phyloP scores from a whole-genome alignment of 768 basidiomycete genomes.

The Clavaria fumosa region DNA sequence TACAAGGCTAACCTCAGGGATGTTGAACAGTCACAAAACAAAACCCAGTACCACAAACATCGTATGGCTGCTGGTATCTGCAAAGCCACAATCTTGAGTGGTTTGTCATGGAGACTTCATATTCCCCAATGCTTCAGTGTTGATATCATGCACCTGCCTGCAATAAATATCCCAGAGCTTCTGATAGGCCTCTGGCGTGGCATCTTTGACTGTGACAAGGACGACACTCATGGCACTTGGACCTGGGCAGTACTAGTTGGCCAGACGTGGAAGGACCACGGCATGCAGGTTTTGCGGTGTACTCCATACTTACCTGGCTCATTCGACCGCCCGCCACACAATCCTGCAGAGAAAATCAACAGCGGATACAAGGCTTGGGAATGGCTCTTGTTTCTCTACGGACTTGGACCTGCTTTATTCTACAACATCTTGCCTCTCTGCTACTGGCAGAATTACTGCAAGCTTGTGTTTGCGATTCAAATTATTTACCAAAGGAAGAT shows the following conservation, averaged over 20 bases:
- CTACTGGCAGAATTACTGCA: slow-evolving; percentile 6
- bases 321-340: slow-evolving; percentile 16
- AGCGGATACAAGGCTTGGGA: slow-evolving; percentile 27
- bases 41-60: slow-evolving; percentile 12
- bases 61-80: slow-evolving; percentile 19
- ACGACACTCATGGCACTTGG: slow-evolving; percentile 17
- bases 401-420: slow-evolving; percentile 8
- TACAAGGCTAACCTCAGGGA: background rate
- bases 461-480: slow-evolving; percentile 3
- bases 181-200: slow-evolving; percentile 13
- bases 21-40: slow-evolving; percentile 16
- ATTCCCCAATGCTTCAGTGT: slow-evolving; percentile 15
- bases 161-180: slow-evolving; percentile 16
- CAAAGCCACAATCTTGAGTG: slow-evolving; percentile 19
- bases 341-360: slow-evolving; percentile 20
- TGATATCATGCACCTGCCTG: slow-evolving; percentile 21
- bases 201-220: slow-evolving; percentile 10
- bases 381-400: slow-evolving; percentile 19
- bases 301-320: slow-evolving; percentile 5
- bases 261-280: slow-evolving; percentile 11
- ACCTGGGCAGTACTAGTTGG: slow-evolving; percentile 16
- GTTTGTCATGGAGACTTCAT: slow-evolving; percentile 11
- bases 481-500: slow-evolving; percentile 4
- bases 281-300: slow-evolving; percentile 6
- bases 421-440: slow-evolving; percentile 1